Base-by-base conservation (phyloP, 164 flowering plant genomes). In the Protea cynaroides region DNA sequence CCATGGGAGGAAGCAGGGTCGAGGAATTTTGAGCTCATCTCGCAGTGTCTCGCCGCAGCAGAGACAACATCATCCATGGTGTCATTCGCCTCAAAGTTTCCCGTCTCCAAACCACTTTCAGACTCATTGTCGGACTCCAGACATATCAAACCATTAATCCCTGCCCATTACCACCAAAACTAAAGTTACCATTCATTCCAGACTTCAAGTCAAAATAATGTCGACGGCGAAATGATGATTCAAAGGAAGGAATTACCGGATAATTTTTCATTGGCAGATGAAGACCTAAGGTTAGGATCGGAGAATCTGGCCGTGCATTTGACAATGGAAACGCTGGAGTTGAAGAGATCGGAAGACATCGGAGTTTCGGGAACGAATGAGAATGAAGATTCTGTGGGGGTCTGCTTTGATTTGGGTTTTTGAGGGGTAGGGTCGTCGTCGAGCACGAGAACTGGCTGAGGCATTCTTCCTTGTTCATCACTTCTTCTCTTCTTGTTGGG, bases 111-210 rank as follows among this genome's bases (percentile, higher is more conserved):
- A 25, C 69, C 69, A 60, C 71, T 51, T 67, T 81, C 87, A 40
- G 81, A 75, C 65, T 85, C 96, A 56, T 77, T 74, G 60, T 86
- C 96, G 13, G 90, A 89, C 64, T 80, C 95, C 75, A 86, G 74
- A 61, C 74, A 73, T 68, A 89, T 82, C 66, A 80, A 54, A 58
- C 85, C 75, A 58, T 66, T 71, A 54, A 68, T 67, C 47, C 81
- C 87, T 80, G 77, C 63, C 21, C 56, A n/a, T 22, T 13, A 60
- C 47, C 55, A 56, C 21, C 40, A 57, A 64, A 1, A 23, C 25
- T 46, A 62, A 61, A 49, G 46, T 5, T 19, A 49, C 52, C 52
- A 49, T 13, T 14, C 3, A 49, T 40, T 12, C 46, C 46, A 40
- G 9, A 37, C 7, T 37, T 4, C 8, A 12, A 40, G 14, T 3